Evolutionary conservation across 148 eudicot genomes (phyloP).

Genomic region (Camellia lanceoleosa): DNA sequence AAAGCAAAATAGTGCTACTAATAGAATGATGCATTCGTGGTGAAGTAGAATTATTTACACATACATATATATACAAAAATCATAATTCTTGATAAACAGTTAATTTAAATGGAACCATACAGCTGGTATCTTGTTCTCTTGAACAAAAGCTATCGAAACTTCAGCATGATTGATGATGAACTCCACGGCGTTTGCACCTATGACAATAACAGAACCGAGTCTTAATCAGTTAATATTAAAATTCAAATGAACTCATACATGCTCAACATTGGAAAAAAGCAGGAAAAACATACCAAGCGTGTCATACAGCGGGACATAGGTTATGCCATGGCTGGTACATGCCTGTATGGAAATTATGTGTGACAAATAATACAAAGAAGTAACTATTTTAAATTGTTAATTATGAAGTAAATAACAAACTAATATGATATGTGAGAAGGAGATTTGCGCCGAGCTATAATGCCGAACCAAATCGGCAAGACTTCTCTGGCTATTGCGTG

Average conservation of each 20-base stretch:
- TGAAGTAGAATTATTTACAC: no score
- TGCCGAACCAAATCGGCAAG: no score
- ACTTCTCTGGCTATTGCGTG: no score
- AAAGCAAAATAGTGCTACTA: no score
- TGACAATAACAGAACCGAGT: not conserved
- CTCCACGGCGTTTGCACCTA: slow-evolving; percentile 94
- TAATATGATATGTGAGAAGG: no score
- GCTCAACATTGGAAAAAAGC: not conserved
- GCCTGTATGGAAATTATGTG: slow-evolving; percentile 45
- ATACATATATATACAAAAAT: not conserved
- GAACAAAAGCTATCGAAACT: slow-evolving; percentile 78
- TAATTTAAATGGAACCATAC: slow-evolving; percentile 32
- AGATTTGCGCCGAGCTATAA: no score
- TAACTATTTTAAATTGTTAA: not conserved
- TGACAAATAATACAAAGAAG: not conserved
- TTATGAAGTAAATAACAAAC: no score
- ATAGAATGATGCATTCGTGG: no score
- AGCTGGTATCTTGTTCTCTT: slow-evolving; percentile 71
- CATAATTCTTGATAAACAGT: not conserved
- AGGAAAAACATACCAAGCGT: slow-evolving; percentile 67
- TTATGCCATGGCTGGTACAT: slow-evolving; percentile 77
- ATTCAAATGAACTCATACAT: not conserved
- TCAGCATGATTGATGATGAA: slow-evolving; percentile 95
- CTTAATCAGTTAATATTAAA: not conserved
- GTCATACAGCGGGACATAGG: slow-evolving; percentile 90